Evolutionary conservation across 495 filamentous ascomycete species (phyloP).

Genomic region (Lophium mytilinum): DNA sequence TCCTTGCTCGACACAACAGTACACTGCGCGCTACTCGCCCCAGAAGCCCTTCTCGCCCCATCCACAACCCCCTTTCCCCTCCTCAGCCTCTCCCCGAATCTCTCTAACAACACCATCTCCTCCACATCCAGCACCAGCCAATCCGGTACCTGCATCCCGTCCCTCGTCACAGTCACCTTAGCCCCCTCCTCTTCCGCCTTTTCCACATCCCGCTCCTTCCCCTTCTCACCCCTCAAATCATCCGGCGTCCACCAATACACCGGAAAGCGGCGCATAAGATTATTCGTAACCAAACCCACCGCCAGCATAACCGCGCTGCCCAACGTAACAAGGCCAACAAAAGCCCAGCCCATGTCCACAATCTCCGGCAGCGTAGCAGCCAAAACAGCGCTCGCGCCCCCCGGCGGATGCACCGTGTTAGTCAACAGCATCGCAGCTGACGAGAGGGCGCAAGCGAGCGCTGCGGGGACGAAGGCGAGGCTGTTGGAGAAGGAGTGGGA

Average conservation of each 20-base stretch:
- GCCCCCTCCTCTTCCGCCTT: constrained; percentile 4
- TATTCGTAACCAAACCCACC: constrained; percentile 64
- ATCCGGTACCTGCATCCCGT: not conserved
- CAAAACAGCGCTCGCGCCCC: constrained; percentile 77
- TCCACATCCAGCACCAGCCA: constrained; percentile 31
- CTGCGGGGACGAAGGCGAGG: constrained; percentile 58
- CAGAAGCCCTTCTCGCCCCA: too few relatives aligned
- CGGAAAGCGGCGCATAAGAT: constrained; percentile 68
- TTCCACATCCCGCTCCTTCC: constrained; percentile 23
- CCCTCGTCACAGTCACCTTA: not conserved
- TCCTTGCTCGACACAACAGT: too few relatives aligned
- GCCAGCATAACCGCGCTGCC: constrained; percentile 56
- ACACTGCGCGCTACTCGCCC: too few relatives aligned
- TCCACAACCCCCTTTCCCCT: too few relatives aligned
- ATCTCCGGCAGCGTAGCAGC: constrained; percentile 55
- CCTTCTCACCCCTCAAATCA: constrained; percentile 21
- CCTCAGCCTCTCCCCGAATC: constrained; percentile 30
- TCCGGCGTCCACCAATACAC: constrained; percentile 67
- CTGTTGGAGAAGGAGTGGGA: constrained; percentile 47
- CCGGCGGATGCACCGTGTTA: constrained; percentile 76
- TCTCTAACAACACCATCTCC: constrained; percentile 37
- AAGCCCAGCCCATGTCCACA: constrained; percentile 59
- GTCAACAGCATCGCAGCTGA: constrained; percentile 69
- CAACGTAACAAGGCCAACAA: constrained; percentile 60
- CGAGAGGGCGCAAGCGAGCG: constrained; percentile 60